Evolutionary conservation across 208 protist species (phyloP), one percentile per base, ranked within the genome.

Genomic region (Lotmaria passim): DNA sequence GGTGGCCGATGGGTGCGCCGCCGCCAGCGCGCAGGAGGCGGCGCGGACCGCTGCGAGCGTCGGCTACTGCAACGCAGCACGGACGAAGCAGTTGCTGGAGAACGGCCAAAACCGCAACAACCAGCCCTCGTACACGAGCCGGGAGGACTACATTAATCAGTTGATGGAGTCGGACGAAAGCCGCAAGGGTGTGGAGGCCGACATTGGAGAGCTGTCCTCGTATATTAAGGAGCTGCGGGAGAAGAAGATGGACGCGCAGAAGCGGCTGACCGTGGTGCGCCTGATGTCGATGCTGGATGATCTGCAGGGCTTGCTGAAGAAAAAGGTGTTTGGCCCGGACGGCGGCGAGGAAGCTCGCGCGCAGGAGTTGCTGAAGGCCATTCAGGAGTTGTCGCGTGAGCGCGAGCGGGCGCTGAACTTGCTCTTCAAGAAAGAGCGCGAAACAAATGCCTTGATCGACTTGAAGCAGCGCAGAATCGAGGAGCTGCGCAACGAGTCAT

Each of bases 221-320:
- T 71, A 81, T 38, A 82, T 95, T 33, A 81, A 84, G 46, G 55
- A 46, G 7, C 39, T 90, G 7, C 79, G 51, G 41, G 79, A 78
- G 41, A 72, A 75, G 28, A 71, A 67, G 30, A 50, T 75, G 60
- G 72, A 90, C 24, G 81, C 78, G 19, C 77, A 85, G 62, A 85
- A 85, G 60, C 80, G 81, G 11, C 66, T 95, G 31, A 81, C 79
- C 14, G 78, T 95, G 34, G 83, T 84, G 8, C 82, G 83, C 23
- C 58, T 95, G 24, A 81, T 95, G 68, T 75, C 83, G 17, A 88
- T 95, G 79, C 77, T 95, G 41, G 87, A 95, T 46, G 81, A 95
- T 58, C 41, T 95, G 28, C 79, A 90, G 66, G 65, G 60, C 0
- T 79, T 86, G 8, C 62, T 95, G 24, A 73, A 80, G 58, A 75